These are phyloP conservation scores for Talaromyces funiculosus DNA, from an alignment of 2,329 filamentous ascomycete species.

Conservation along the genomic window DNA sequence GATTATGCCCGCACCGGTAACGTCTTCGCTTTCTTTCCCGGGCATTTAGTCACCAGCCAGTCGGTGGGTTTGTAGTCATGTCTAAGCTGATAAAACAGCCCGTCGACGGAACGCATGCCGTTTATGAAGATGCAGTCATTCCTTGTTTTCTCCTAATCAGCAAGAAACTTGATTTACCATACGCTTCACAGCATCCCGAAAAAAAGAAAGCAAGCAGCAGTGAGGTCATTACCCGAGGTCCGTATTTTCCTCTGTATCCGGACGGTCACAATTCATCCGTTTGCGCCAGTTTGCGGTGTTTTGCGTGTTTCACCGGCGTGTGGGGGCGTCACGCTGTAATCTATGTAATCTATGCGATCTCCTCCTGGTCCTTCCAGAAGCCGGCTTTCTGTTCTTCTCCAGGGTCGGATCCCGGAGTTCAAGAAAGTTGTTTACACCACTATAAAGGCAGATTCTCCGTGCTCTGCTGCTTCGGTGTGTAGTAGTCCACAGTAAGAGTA, in stretches of 20 bases:
- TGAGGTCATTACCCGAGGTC: not conserved
- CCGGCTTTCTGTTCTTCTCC: not conserved
- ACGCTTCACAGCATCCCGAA: too few relatives aligned
- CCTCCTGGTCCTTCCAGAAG: not conserved
- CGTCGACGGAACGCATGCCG: too few relatives aligned
- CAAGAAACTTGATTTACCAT: not conserved
- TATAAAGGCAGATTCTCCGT: too few relatives aligned
- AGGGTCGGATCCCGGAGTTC: not conserved
- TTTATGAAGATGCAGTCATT: not conserved
- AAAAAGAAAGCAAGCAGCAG: too few relatives aligned
- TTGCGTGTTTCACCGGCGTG: not conserved
- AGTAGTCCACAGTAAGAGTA: too few relatives aligned
- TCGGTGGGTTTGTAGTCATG: too few relatives aligned
- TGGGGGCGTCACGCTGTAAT: not conserved
- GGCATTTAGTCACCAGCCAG: too few relatives aligned
- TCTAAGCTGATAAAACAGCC: too few relatives aligned
- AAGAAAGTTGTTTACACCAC: too few relatives aligned
- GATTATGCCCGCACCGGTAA: constrained; percentile 1
- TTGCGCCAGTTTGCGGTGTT: not conserved
- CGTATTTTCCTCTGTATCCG: not conserved
- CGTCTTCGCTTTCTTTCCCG: too few relatives aligned
- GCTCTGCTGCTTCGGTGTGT: too few relatives aligned
- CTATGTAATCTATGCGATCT: not conserved
- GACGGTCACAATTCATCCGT: not conserved
- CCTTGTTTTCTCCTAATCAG: not conserved